Evolutionary conservation across 2,329 filamentous ascomycete genomes (phyloP), one percentile per base, ranked within the genome.

Genomic region (Dryadomyces quercus-mongolicae): DNA sequence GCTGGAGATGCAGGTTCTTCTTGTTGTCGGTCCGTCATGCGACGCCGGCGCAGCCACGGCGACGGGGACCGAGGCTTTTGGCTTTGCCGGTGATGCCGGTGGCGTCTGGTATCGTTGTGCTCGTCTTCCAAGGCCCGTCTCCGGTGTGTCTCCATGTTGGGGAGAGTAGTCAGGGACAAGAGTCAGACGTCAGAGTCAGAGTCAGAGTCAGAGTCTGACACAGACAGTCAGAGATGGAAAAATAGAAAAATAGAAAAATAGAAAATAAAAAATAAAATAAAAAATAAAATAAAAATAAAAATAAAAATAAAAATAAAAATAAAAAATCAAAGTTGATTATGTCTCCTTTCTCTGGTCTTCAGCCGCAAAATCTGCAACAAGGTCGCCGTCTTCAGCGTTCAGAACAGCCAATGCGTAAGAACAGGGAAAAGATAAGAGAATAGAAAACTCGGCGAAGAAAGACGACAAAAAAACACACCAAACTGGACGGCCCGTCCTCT

Each of bases 1-100:
- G 40, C 22, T 15, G 47, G 52, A 63, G 67, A 54, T 5, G 36
- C 36, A 12, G 36, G 10, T 12, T 40, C 36, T 40, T 12, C 36
- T 40, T 5, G 34, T 38, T 13, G 36, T 9, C 36, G 25, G 25
- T 31, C 25, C 4, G 25, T 5, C 36, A 13, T 5, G 36, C 36
- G 36, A 4, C 36, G 15, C 4, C 36, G 36, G 15, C 36, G 36
- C 36, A 40, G 10, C 36, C 36, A 40, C 36, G 36, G 36, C 36
- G 36, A 40, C 4, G 10, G 36, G 10, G 36, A 40, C 36, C 36
- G 36, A 12, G 36, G 10, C 36, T 16, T 12, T 12, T 12, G 36
- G 10, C 36, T 16, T 16, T 12, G 10, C 36, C 36, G 36, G 10
- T 16, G 36, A 16, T 40, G 36, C 15, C 36, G 36, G 36, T 40